Base-by-base conservation (phyloP, 192 early-diverging fungal genomes). In the Backusella mclennaniae region DNA sequence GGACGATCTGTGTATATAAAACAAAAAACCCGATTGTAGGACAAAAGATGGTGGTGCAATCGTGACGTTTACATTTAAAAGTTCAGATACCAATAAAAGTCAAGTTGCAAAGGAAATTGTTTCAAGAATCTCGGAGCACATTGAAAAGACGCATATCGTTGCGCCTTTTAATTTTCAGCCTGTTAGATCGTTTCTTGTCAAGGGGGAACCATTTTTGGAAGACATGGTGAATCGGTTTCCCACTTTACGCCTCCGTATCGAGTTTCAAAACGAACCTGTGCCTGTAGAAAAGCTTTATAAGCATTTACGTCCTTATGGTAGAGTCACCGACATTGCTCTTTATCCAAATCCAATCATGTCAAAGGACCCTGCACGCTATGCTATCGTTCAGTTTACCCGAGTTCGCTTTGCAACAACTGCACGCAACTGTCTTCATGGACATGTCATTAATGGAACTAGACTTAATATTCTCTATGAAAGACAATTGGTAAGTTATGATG, bases 401-500 rank as follows among this genome's bases (percentile, higher is more conserved):
- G 88, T 93, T 75, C 90, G 95, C 7, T 84, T 90, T 1, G 96
- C 98, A 21, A 94, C 97, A 3, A 92, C 92, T 69, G 98, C 98
- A 4, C 88, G 93, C 29, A 96, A 95, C 76, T 99, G 98, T 84
- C 83, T 96, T 38, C 93, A 99, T 76, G 95, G 95, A 26, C 76
- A 91, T 70, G 76, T 86, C 4, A 81, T 98, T 59, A 87, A 90
- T 31, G 87, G 84, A 5, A 95, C 96, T 0, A 79, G 84, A 36
- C 76, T 94, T 29, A 79, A 79, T 36, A 84, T 93, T 35, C 80
- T 85, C 15, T 95, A 91, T 79, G 91, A 93, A 44, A 80, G 80
- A 29, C 85, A 85, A 41, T 41, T 90, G 56, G 84, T 85, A 79
- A 77, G 21, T 6, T 29, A 29, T 63, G 9, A 63, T 4, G 8